Base-by-base conservation (phyloP, 306 rosid species). In the Medicago ruthenica region DNA sequence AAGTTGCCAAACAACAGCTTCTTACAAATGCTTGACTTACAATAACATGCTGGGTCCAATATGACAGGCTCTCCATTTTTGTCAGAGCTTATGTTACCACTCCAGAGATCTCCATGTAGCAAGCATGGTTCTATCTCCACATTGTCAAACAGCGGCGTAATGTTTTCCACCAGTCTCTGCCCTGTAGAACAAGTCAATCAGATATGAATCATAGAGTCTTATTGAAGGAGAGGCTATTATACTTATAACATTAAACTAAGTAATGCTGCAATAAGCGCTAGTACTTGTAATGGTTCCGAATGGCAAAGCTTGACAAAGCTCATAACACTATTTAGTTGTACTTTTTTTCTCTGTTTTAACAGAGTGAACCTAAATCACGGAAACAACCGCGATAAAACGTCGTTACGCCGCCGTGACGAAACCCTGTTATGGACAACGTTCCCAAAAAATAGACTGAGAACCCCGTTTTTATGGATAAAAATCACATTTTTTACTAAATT, bases 51-150 rank as follows among this genome's bases (percentile, higher is more conserved):
- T 10, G 98, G 98, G 77, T 90, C 97, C 65, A 95, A 89, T 73
- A 95, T 92, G 74, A 92, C 90, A 83, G 98, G 93, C 71, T 90
- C 96, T 53, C 97, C 96, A 31, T 92, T 90, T 61, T 84, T 87
- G 86, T 90, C 96, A 6, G 89, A 84, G 86, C 96, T 85, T 47
- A 92, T 87, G 79, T 95, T 95, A 80, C 98, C 98, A 59, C 98
- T 90, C 98, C 98, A 92, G 8, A 95, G 87, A 78, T 92, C 98
- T 80, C 98, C 97, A 63, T 95, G 98, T 76, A 95, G 82, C 84
- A 95, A 85, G 88, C 97, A 92, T 44, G 98, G 97, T 74, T 95
- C 93, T 67, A 92, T 85, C 22, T 13, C 88, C 76, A 84, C 74
- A 73, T 83, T 81, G 31, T 89, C 89, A 73, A 95, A 95, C 9